Evolutionary conservation across 495 filamentous ascomycete species (phyloP), one percentile per base, ranked within the genome.

Genomic region (Apiosordaria backusii): DNA sequence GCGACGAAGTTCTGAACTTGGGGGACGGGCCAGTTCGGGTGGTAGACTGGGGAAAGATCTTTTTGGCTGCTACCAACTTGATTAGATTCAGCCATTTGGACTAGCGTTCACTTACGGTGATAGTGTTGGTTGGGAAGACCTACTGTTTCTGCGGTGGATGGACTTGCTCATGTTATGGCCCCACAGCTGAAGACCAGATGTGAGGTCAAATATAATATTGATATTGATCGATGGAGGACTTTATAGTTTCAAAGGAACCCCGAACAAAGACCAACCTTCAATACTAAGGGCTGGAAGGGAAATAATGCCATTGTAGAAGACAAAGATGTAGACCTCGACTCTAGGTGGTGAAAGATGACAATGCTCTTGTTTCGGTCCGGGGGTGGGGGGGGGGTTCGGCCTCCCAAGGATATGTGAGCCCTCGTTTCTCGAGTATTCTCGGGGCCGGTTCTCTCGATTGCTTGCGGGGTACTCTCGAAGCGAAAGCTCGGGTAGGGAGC

Each of bases 1-100:
- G 93, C 92, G 78, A 97, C 93, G 82, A 98, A 95, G 86, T 98
- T 98, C 25, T 67, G 64, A 52, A 71, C 53, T 16, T 22, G 2
- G 1, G 72, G 72, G 1, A 27, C 0, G 13, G 70, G 72, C 72
- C 72, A 72, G 67, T 40, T 18, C 13, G 69, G 66, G 1, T 65
- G 45, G 66, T 65, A 23, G 27, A 55, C 53, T 62, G 60, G 18
- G 64, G 19, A 52, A 19, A 61, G 15, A 57, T 5, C 21, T 7
- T 13, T n/a, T 29, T 50, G 65, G 4, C 1, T 54, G 50, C 29
- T 35, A 10, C 10, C 29, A 5, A 35, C 10, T 10, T 35, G 29
- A 13, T 45, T 45, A 45, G 35, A 45, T 7, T 6, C 35, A 15
- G 35, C 5, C 35, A 45, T 45, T 45, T 45, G 10, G 35, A 45